These are phyloP conservation scores for Spergularia azorica DNA, from an alignment of 179 eudicot species.

Conservation along the genomic window DNA sequence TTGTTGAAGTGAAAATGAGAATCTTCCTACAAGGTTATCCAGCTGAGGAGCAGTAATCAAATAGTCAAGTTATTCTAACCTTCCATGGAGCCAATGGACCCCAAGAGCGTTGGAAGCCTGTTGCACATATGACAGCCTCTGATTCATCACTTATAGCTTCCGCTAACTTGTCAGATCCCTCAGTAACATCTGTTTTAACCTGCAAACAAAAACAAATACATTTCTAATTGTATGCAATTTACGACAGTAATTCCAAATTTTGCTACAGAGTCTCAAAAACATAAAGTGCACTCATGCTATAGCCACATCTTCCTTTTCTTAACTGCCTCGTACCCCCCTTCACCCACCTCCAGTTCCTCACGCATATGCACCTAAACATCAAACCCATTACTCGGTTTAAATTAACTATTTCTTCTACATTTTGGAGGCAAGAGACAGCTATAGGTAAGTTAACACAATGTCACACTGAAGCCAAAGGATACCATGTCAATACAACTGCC, in stretches of 20 bases:
- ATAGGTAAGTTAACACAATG: background rate
- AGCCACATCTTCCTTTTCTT: background rate
- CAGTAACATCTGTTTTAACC: slow-evolving; percentile 94
- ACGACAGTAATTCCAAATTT: background rate
- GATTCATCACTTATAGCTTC: slow-evolving; percentile 79
- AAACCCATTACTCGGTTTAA: too few relatives aligned
- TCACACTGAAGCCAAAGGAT: background rate
- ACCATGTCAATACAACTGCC: background rate
- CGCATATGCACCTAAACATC: background rate
- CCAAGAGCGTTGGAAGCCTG: slow-evolving; percentile 80
- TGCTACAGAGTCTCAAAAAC: background rate
- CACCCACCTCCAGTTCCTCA: background rate
- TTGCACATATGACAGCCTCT: slow-evolving; percentile 89
- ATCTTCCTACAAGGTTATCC: background rate
- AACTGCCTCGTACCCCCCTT: background rate
- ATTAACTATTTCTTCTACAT: too few relatives aligned
- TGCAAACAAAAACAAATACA: slow-evolving; percentile 31
- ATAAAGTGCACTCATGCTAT: background rate
- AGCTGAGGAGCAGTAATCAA: background rate
- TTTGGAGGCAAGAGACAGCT: background rate
- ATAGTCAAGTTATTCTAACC: slow-evolving; percentile 39
- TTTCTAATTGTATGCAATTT: background rate
- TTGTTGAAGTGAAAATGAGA: background rate
- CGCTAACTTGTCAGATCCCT: slow-evolving; percentile 71
- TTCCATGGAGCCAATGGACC: slow-evolving; percentile 87